A percentile compares a stretch with the other conserved stretches of the same genome.
Evolutionary conservation across 2,329 filamentous ascomycete species (phyloP).

Genomic region (Colletotrichum tofieldiae): DNA sequence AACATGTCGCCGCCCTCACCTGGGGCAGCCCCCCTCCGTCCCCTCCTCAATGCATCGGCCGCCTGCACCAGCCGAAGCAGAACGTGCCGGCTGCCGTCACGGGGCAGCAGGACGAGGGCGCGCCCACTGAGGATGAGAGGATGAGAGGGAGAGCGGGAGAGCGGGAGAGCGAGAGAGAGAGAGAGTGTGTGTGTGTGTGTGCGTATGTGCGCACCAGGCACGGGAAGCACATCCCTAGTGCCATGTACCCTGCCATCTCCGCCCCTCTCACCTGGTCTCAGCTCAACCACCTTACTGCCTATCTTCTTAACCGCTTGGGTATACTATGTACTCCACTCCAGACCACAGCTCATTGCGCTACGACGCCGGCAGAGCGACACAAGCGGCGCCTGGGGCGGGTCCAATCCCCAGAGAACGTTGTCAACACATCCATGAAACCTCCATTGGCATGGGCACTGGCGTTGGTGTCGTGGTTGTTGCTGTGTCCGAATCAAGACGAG

Average conservation of each 20-base stretch:
- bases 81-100: background rate
- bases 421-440: background rate
- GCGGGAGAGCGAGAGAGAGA: background rate
- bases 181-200: background rate
- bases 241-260: background rate
- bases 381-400: constrained; percentile 27
- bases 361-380: constrained; percentile 39
- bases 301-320: background rate
- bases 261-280: background rate
- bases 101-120: no score
- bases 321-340: background rate
- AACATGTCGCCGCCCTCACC: background rate
- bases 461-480: background rate
- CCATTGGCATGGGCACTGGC: background rate
- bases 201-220: no score
- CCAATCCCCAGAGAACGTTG: constrained; percentile 5
- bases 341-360: constrained; percentile 13
- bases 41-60: background rate
- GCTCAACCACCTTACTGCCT: constrained; percentile 2
- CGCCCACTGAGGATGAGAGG: background rate
- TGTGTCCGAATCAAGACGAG: background rate
- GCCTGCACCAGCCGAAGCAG: background rate
- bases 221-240: background rate
- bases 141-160: background rate
- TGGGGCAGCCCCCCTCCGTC: background rate